phyloP scores from a whole-genome alignment of 345 rosid species.

The Dipteronia sinensis region DNA sequence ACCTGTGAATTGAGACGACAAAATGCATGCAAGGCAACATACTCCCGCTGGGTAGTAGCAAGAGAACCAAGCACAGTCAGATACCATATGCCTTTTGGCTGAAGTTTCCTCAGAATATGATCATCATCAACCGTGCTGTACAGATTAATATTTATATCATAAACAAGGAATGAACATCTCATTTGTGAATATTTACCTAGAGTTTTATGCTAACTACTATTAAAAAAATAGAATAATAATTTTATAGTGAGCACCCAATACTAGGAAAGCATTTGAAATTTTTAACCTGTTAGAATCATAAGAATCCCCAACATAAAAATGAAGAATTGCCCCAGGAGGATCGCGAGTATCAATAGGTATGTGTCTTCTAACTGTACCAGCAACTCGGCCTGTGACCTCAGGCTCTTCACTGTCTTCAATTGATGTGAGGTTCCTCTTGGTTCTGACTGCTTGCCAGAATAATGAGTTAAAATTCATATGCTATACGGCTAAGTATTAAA shows the following conservation, averaged over 20 bases:
- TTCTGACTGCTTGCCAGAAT: slow-evolving; percentile 47
- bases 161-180: background rate
- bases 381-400: slow-evolving; percentile 77
- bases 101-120: slow-evolving; percentile 88
- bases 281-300: slow-evolving; percentile 66
- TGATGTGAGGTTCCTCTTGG: slow-evolving; percentile 48
- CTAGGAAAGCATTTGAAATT: slow-evolving; percentile 6
- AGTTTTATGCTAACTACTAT: background rate
- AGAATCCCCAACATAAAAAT: slow-evolving; percentile 90
- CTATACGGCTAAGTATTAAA: background rate
- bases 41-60: slow-evolving; percentile 99
- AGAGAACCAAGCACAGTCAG: slow-evolving; percentile 96
- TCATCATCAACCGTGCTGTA: slow-evolving; percentile 77
- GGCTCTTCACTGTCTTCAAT: slow-evolving; percentile 64
- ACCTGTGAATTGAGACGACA: slow-evolving; percentile 97
- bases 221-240: background rate
- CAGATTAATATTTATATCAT: slow-evolving; percentile 10
- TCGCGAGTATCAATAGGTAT: slow-evolving; percentile 92
- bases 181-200: background rate
- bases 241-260: background rate
- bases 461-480: background rate
- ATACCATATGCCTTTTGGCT: slow-evolving; percentile 79
- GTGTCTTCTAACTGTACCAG: slow-evolving; percentile 93
- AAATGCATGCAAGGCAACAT: slow-evolving; percentile 97
- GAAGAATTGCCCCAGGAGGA: slow-evolving; percentile 95